Evolutionary conservation across 306 rosid genomes (phyloP), one percentile per base, ranked within the genome.

Genomic region (Pyrus bretschneideri): DNA sequence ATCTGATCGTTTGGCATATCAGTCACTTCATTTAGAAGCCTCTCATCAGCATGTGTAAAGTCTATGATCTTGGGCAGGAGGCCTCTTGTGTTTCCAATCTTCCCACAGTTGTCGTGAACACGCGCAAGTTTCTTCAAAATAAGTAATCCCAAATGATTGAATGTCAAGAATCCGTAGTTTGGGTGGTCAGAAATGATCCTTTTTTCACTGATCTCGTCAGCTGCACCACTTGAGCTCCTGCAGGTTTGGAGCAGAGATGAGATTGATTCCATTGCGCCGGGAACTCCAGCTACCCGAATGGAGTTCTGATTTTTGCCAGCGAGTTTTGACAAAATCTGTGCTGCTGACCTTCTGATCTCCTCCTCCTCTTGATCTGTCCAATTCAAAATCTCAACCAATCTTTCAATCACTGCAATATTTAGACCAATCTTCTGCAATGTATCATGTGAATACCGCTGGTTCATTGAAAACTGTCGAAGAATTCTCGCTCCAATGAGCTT

Each of bases 191-290:
- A 67, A 31, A 82, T 13, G 74, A 80, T 66, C 40, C 85, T 84
- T 85, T 90, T 93, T 78, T 92, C 98, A 23, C 91, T 85, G 40
- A 90, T 87, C 76, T 96, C 99, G 59, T 92, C 96, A 7, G 91
- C 87, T 54, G 96, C 90, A 78, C 85, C 80, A 42, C 74, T 81
- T 44, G 42, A 78, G 70, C 69, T 86, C 85, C 99, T 81, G 81
- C 83, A 79, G 42, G 81, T 82, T 27, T 92, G 91, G 9, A 96
- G 93, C 59, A 96, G 88, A 62, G 97, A 88, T 35, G 99, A 91
- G 31, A 96, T 89, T 3, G 99, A 96, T 60, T 96, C 99, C 98
- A 96, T 88, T 21, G 97, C 92, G 15, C 98, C 99, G 0, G 98
- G 91, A 51, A 96, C 87, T 31, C 98, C 98, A 0, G 97, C 87